phyloP scores from a whole-genome alignment of 495 filamentous ascomycete genomes.

The Haplographium delicatum region DNA sequence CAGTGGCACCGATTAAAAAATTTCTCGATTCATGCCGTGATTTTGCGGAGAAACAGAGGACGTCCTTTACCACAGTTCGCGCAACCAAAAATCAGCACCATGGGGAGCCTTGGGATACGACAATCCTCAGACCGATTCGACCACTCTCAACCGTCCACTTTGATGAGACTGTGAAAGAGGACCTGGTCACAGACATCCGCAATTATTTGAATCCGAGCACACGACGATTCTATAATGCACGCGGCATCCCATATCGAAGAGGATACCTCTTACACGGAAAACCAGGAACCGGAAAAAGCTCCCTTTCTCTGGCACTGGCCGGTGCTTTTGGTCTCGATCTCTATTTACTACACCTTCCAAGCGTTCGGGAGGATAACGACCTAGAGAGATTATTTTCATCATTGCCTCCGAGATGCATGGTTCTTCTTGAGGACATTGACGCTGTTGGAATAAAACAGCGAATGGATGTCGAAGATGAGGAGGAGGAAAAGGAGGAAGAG shows the following conservation, averaged over 20 bases:
- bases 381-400: constrained; percentile 45
- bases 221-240: constrained; percentile 62
- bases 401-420: constrained; percentile 56
- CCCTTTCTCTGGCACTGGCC: not conserved
- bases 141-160: constrained; percentile 43
- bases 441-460: constrained; percentile 46
- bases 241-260: constrained; percentile 60
- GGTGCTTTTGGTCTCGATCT: constrained; percentile 41
- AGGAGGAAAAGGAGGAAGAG: constrained; percentile 16
- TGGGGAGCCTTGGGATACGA: constrained; percentile 33
- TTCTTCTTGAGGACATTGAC: constrained; percentile 66
- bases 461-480: constrained; percentile 11
- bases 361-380: constrained; percentile 37
- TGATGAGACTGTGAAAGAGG: constrained; percentile 54
- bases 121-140: constrained; percentile 38
- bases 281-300: constrained; percentile 1
- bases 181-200: constrained; percentile 66
- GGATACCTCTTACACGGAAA: constrained; percentile 29
- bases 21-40: constrained; percentile 38
- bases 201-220: constrained; percentile 74
- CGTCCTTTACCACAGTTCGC: constrained; percentile 39
- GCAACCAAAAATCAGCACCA: constrained; percentile 31
- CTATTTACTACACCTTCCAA: constrained; percentile 55
- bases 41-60: constrained; percentile 41
- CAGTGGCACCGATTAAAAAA: constrained; percentile 39